Conservation (phyloP, 306 rosid species). For the Sphenostylis stenocarpa region DNA sequence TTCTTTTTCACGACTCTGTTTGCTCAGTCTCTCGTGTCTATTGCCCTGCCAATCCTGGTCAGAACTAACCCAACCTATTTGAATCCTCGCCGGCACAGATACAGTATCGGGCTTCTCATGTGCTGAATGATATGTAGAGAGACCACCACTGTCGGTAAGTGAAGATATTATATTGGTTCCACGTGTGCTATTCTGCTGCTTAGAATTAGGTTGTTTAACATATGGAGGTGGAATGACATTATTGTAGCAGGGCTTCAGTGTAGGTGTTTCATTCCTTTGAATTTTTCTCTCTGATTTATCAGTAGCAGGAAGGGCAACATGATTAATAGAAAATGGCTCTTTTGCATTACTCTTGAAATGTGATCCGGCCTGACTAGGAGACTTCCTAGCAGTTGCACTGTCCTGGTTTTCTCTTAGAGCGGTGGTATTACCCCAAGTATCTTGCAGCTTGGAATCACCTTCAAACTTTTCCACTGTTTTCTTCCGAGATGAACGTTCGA, state of each 20-base stretch:
- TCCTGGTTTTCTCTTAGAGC: conserved; percentile 40
- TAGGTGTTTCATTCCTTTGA: conserved; percentile 51
- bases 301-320: conserved; percentile 28
- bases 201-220: conserved; percentile 61
- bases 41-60: conserved; percentile 49
- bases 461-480: conserved; percentile 45
- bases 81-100: conserved; percentile 34
- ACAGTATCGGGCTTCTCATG: conserved; percentile 44
- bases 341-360: conserved; percentile 39
- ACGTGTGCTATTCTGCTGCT: conserved; percentile 42
- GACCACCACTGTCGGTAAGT: conserved; percentile 36
- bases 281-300: conserved; percentile 28
- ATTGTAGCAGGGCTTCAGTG: conserved; percentile 51
- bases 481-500: conserved; percentile 46
- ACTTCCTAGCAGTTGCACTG: conserved; percentile 34
- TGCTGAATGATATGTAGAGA: conserved; percentile 44
- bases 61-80: conserved; percentile 41
- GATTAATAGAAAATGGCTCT: conserved; percentile 43
- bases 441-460: conserved; percentile 33
- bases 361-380: conserved; percentile 30
- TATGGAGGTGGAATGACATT: conserved; percentile 80
- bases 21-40: conserved; percentile 36
- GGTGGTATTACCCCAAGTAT: conserved; percentile 40
- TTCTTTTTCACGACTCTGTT: conserved; percentile 46
- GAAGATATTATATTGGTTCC: conserved; percentile 43